Evolutionary conservation across 2,329 filamentous ascomycete species (phyloP).

Genomic region (Fusarium coicis): DNA sequence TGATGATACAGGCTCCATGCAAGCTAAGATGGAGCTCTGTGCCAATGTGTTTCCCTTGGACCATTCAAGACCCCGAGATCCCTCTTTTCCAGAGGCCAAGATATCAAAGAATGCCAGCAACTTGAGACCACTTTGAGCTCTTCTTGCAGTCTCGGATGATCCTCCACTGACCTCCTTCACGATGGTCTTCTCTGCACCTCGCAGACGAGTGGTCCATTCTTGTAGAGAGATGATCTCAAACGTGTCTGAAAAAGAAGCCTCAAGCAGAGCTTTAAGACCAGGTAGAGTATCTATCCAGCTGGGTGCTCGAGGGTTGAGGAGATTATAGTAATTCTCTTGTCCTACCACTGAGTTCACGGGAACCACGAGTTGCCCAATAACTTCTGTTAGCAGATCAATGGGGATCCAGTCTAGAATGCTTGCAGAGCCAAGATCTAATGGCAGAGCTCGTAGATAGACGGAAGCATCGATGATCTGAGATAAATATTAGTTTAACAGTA

Average conservation of each 20-base stretch:
- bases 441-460: neutral
- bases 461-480: neutral
- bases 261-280: neutral
- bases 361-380: neutral
- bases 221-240: neutral
- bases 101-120: neutral
- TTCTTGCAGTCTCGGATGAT: neutral
- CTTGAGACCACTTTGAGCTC: neutral
- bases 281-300: neutral
- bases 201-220: neutral
- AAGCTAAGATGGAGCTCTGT: neutral
- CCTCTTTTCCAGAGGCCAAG: neutral
- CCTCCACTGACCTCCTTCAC: neutral
- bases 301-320: neutral
- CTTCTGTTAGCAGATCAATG: neutral
- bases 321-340: neutral
- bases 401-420: neutral
- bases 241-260: accelerated
- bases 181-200: neutral
- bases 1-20: neutral
- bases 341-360: neutral
- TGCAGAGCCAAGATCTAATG: neutral
- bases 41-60: neutral
- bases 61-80: neutral
- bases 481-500: accelerated